Base-by-base conservation (phyloP, 805 yeast genomes). In the Lipomyces orientalis region DNA sequence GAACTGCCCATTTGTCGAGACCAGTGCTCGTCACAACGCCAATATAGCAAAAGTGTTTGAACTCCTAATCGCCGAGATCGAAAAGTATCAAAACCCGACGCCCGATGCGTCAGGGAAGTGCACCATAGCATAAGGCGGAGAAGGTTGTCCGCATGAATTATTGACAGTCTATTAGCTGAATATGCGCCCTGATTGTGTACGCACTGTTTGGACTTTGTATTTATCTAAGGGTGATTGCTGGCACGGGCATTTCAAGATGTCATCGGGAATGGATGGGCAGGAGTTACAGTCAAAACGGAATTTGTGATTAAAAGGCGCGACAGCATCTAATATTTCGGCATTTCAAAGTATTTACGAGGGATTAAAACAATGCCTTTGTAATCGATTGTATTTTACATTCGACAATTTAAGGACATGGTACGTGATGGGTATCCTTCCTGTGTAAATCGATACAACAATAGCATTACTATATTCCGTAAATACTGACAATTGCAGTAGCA, bases 11-110 rank as follows among this genome's bases (percentile, higher is more conserved):
- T 92, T 90, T 77, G 84, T 91, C 75, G 97, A 91, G 80, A 90
- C 96, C 9, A 86, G 91, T 54, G 97, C 97, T 19, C 88, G 93
- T 74, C 86, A 89, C 68, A 87, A 91, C 74, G 87, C 86, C 76
- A 90, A 91, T 43, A 62, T 66, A 3, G 71, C 76, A 66, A 76
- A 81, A 71, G 87, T 89, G 16, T 90, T 91, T 76, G 87, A 88
- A 70, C 78, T 82, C 49, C 81, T 90, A 71, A 80, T 87, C 54
- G 83, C 81, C 60, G 86, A 85, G 71, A 89, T 91, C 70, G 95
- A 90, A 76, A 80, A 81, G 66, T 82, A 83, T 65, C 88, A 87
- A 75, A 87, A 87, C 70, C 90, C 85, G 49, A 77, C 81, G 8
- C 77, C 79, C 29, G 70, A 64, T 29, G 35, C 67, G 33, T 39